Conservation (phyloP, 1,284 basidiomycete genomes). For the Wallemia ichthyophaga region DNA sequence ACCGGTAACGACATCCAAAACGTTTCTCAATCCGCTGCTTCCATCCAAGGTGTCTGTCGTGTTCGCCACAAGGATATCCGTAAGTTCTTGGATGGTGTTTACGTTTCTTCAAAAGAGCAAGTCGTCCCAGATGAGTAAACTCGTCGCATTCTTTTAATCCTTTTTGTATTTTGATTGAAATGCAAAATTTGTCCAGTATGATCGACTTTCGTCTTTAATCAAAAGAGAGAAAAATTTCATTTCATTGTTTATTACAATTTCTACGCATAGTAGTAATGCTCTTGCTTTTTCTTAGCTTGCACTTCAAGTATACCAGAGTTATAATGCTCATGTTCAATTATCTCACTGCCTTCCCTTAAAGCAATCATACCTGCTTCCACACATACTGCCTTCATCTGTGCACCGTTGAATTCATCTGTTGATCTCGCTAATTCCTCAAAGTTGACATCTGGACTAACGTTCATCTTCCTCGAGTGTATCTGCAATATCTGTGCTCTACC, state of each 20-base stretch:
- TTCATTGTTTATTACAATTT: background rate
- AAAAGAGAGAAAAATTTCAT: background rate
- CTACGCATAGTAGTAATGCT: constrained; percentile 58
- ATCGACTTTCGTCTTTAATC: no score
- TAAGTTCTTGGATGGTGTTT: constrained; percentile 1
- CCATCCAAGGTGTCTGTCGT: constrained; percentile 73
- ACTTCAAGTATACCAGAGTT: constrained; percentile 53
- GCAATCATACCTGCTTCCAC: constrained; percentile 98
- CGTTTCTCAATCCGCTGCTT: constrained; percentile 85
- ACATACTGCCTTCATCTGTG: constrained; percentile 52
- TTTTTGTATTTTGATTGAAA: no score
- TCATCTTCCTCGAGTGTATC: constrained; percentile 80
- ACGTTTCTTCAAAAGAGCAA: constrained; percentile 1
- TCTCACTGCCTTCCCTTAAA: constrained; percentile 67
- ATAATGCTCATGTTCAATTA: constrained; percentile 45
- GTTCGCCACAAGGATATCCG: constrained; percentile 76
- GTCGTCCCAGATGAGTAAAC: constrained; percentile 1
- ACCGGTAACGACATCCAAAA: constrained; percentile 84
- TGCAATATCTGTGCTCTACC: constrained; percentile 41
- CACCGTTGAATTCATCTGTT: constrained; percentile 48
- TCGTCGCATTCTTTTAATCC: background rate
- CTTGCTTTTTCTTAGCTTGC: constrained; percentile 90
- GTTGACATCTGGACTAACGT: constrained; percentile 37
- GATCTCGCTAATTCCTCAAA: constrained; percentile 42
- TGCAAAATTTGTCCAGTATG: no score